Evolutionary conservation across 371 early-diverging fungal species (phyloP).

Genomic region (Chytridium lagenaria): DNA sequence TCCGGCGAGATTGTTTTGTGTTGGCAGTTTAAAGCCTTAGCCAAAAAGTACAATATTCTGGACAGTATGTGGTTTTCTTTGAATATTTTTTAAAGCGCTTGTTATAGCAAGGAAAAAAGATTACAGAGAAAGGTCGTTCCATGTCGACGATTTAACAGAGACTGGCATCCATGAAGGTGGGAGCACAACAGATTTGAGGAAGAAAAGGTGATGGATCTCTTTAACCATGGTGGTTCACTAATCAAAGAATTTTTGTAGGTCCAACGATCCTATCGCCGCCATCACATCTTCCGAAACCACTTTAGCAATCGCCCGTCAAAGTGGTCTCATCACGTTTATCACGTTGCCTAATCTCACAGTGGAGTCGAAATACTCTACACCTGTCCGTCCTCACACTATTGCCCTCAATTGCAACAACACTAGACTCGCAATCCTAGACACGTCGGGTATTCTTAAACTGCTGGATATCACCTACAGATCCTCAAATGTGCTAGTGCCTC

Average conservation of each 20-base stretch:
- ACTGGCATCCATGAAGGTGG: conserved; percentile 28
- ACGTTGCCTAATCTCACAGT: conserved; percentile 48
- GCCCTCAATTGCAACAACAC: conserved; percentile 51
- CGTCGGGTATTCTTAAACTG: conserved; percentile 52
- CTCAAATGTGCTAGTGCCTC: conserved; percentile 15
- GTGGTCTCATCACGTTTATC: conserved; percentile 50
- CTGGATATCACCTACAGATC: conserved; percentile 41
- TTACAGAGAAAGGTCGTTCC: conserved; percentile 49
- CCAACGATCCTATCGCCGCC: conserved; percentile 50
- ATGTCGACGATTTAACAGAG: conserved; percentile 50
- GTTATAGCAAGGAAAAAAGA: conserved; percentile 18
- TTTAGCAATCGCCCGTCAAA: conserved; percentile 50
- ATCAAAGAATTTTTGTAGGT: too few species aligned
- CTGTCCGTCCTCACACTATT: conserved; percentile 45
- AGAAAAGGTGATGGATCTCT: conserved; percentile 24
- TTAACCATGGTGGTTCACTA: not conserved
- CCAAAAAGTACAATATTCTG: conserved; percentile 42
- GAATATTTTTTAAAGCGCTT: not conserved
- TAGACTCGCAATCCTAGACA: conserved; percentile 51
- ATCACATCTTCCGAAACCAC: conserved; percentile 47
- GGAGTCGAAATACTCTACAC: conserved; percentile 42
- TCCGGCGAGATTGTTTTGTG: conserved; percentile 46
- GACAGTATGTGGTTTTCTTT: conserved; percentile 39
- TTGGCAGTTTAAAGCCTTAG: conserved; percentile 50
- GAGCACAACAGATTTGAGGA: conserved; percentile 34